Conservation (phyloP, 2,329 filamentous ascomycete genomes). For the Taxawa tesnikishii region DNA sequence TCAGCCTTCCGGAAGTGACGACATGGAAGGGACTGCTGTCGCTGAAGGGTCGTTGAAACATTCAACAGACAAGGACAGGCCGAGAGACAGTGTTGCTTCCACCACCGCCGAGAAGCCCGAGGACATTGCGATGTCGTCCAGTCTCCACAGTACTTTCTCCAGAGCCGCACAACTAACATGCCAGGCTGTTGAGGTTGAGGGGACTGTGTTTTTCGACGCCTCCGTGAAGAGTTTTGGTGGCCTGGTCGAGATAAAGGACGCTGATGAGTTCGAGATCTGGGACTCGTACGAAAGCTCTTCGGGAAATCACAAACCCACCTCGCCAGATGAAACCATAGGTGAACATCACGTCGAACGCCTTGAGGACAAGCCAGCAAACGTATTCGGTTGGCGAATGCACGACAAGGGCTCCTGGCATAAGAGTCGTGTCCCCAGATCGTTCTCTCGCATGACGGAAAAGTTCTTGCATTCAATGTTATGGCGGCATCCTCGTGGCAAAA, state of each 20-base stretch:
- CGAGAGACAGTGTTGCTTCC: not conserved
- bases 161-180: slow-evolving; percentile 36
- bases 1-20: too few relatives aligned
- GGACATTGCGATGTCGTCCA: slow-evolving; percentile 7
- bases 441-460: slow-evolving; percentile 10
- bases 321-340: too few relatives aligned
- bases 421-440: slow-evolving; percentile 13
- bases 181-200: slow-evolving; percentile 37
- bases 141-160: slow-evolving; percentile 25
- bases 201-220: slow-evolving; percentile 31
- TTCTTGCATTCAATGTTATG: slow-evolving; percentile 12
- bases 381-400: slow-evolving; percentile 4
- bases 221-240: slow-evolving; percentile 16
- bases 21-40: too few relatives aligned
- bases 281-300: too few relatives aligned
- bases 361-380: not conserved
- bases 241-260: slow-evolving; percentile 1
- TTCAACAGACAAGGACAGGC: too few relatives aligned
- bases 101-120: slow-evolving; percentile 1
- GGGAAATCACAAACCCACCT: too few relatives aligned
- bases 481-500: slow-evolving; percentile 12
- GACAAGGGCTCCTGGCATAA: not conserved
- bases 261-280: too few relatives aligned
- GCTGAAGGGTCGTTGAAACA: too few relatives aligned
- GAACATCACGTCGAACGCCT: too few relatives aligned